Evolutionary conservation across 768 basidiomycete genomes (phyloP).

Genomic region (Cytidiella melzeri): DNA sequence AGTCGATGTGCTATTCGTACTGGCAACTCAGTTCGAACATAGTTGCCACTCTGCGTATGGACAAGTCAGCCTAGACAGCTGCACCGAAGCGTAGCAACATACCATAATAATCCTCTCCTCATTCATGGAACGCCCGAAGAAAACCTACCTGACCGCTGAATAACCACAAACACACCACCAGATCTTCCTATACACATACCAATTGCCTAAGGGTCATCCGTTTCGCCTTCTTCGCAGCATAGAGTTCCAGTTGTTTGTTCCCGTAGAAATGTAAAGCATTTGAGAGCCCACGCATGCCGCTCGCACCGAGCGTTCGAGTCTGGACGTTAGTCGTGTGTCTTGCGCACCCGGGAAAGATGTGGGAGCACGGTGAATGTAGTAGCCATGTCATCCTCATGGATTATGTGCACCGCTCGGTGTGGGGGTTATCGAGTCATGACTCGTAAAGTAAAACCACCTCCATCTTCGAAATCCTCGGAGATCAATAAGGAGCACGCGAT

Average conservation of each 20-base stretch:
- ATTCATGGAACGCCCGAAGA: conserved; percentile 81
- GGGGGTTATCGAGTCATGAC: conserved; percentile 10
- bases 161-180: conserved; percentile 7
- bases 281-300: conserved; percentile 7
- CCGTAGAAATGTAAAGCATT: conserved; percentile 56
- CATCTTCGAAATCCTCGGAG: too few species aligned
- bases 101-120: conserved; percentile 74
- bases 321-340: neutral
- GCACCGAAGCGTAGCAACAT: conserved; percentile 11
- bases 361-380: neutral
- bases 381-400: conserved; percentile 13
- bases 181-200: conserved; percentile 42
- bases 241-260: conserved; percentile 75
- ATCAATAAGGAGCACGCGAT: too few species aligned
- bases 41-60: conserved; percentile 68
- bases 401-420: conserved; percentile 7
- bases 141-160: conserved; percentile 53
- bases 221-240: conserved; percentile 69
- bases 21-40: conserved; percentile 85
- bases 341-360: conserved; percentile 1
- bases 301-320: neutral
- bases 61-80: neutral
- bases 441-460: too few species aligned
- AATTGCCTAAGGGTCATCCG: conserved; percentile 74
- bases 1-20: conserved; percentile 84